These are phyloP conservation scores for Diplodia seriata DNA, from an alignment of 2,329 filamentous ascomycete genomes.

Conservation along the genomic window DNA sequence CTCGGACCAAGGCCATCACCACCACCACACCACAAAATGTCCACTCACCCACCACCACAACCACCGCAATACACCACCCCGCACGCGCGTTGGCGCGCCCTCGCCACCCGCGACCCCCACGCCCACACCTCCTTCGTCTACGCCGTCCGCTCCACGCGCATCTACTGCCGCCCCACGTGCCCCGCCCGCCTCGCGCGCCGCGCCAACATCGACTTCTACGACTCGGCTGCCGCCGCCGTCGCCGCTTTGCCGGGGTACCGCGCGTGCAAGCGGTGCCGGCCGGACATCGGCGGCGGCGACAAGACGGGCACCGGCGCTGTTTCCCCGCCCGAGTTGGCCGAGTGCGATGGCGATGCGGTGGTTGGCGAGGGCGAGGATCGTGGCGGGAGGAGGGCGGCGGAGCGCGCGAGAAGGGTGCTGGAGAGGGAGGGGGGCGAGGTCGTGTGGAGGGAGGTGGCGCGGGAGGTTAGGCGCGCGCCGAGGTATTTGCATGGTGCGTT, in stretches of 20 bases:
- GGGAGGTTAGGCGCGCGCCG: constrained; percentile 60
- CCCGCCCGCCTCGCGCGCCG: constrained; percentile 64
- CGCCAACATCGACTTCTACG: constrained; percentile 65
- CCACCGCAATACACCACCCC: constrained; percentile 40
- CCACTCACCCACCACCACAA: not conserved
- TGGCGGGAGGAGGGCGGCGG: constrained; percentile 44
- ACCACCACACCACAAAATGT: not conserved
- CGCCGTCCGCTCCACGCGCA: constrained; percentile 62
- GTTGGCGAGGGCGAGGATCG: constrained; percentile 37
- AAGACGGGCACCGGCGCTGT: no score
- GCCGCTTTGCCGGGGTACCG: constrained; percentile 55
- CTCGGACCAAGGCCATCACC: not conserved
- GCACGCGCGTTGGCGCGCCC: constrained; percentile 49
- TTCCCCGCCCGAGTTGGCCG: no score
- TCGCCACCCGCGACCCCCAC: constrained; percentile 53
- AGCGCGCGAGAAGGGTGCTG: constrained; percentile 40
- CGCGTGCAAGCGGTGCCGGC: constrained; percentile 65
- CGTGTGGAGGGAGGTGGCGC: constrained; percentile 58
- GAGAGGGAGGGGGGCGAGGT: constrained; percentile 38
- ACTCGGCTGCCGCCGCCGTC: constrained; percentile 55
- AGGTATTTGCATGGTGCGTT: constrained; percentile 67
- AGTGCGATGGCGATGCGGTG: constrained; percentile 35
- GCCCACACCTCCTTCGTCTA: constrained; percentile 61
- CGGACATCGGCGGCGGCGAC: constrained; percentile 50
- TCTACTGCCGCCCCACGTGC: constrained; percentile 69